Base-by-base conservation (phyloP, 192 early-diverging fungal genomes). In the Funneliformis mosseae region DNA sequence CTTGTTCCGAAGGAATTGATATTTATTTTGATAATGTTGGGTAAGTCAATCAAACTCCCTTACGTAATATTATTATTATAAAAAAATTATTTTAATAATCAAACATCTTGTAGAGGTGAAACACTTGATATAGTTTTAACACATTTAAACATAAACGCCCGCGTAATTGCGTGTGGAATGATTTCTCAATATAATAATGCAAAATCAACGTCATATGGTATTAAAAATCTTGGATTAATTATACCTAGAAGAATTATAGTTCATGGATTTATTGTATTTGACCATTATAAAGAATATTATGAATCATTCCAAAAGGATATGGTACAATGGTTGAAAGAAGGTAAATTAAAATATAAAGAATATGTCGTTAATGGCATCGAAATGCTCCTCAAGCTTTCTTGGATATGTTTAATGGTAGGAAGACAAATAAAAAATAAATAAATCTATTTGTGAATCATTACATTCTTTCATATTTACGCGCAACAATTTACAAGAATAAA, bases 21-120 rank as follows among this genome's bases (percentile, higher is more conserved):
- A 90, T 95, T 45, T 95, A 94, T 85, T 96, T 93, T 89, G 94
- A 95, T 79, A 93, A 92, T 76, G 92, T 94, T 45, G 94, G 93
- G 68, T 70, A 70, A 70, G 18, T 42, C 10, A 21, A n/a, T n/a
- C n/a, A n/a, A n/a, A n/a, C n/a, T 41, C 16, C 21, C 18, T 33
- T 38, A n/a, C n/a, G n/a, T n/a, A n/a, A n/a, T 18, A 39, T 69
- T 42, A 28, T 70, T 39, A 42, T 21, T 14, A 2, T 42, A 0
- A 14, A 33, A 38, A 0, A 23, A 33, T 5, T 43, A 16, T 42
- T 70, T 70, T n/a, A n/a, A n/a, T n/a, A n/a, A n/a, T n/a, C 6
- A 10, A 16, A 7, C 4, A 8, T n/a, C 16, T 70, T 33, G 41
- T 70, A 70, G 68, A 39, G 95, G 95, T 59, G 91, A 92, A 81